Evolutionary conservation across 805 yeast genomes (phyloP), one percentile per base, ranked within the genome.

Genomic region (Myxozyma melibiosi): DNA sequence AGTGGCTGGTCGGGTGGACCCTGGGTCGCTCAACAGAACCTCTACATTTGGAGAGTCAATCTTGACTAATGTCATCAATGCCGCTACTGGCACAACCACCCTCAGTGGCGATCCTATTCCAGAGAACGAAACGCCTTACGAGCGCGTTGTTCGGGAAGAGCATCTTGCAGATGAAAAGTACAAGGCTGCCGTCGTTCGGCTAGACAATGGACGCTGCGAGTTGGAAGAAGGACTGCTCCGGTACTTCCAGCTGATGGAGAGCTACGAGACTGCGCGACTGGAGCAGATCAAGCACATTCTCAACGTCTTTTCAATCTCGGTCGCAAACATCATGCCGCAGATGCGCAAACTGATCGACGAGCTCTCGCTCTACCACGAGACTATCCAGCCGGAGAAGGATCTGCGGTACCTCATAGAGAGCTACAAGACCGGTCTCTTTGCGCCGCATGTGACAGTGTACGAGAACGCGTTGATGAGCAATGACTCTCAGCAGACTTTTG

Each of bases 401-500:
- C 73, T 89, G 62, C 76, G 84, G 51, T 82, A 82, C 65, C 72
- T 88, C 58, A 76, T 88, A 27, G 86, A 84, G 57, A 82, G 81
- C 62, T 84, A 85, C 67, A 79, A 82, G 50, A 85, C 92, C 0
- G 96, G 96, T 0, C 76, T 79, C 40, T 89, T 86, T 71, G 75
- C 80, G 47, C 96, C 96, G 14, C 80, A 78, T 48, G 91, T 85
- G 7, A 76, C 81, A 0, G 77, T 86, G 14, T 89, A 88, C 70
- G 95, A 88, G 67, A 88, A 87, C 69, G 89, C 88, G 73, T 87
- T 87, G 70, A 82, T 84, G 61, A 80, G 88, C 4, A 81, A 83
- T 44, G 52, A 53, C 27, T 75, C 73, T 43, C 79, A 84, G 43
- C 92, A 87, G 69, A 84, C 85, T 7, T 89, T 89, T 73, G 96